Evolutionary conservation across 1,284 basidiomycete species (phyloP).

Genomic region (Malassezia yamatoensis): DNA sequence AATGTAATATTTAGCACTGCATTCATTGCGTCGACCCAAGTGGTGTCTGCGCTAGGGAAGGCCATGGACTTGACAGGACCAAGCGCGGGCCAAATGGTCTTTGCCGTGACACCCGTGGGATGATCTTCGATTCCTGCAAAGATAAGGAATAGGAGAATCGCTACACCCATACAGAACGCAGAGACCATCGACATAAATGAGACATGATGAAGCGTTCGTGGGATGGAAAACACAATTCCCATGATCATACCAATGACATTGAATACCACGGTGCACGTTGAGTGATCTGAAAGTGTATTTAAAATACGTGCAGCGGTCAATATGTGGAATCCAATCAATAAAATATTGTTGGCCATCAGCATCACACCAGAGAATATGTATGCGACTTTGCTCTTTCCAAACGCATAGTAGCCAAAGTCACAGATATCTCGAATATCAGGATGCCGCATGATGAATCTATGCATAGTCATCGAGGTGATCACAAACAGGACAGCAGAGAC

Average conservation of each 20-base stretch:
- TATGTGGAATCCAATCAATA: constrained; percentile 31
- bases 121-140: constrained; percentile 4
- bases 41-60: constrained; percentile 50
- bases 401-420: constrained; percentile 57
- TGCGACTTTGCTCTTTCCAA: constrained; percentile 52
- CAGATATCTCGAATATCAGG: constrained; percentile 56
- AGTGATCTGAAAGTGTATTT: constrained; percentile 57
- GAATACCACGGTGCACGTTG: constrained; percentile 56
- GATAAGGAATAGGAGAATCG: constrained; percentile 31
- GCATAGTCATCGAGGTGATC: constrained; percentile 49
- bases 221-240: constrained; percentile 31
- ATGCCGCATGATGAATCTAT: constrained; percentile 57
- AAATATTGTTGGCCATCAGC: constrained; percentile 38
- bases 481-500: constrained; percentile 30
- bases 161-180: constrained; percentile 35
- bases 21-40: constrained; percentile 55
- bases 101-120: not conserved
- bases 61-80: constrained; percentile 29
- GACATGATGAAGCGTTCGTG: constrained; percentile 36
- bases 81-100: not conserved
- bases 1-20: constrained; percentile 53
- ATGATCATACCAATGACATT: constrained; percentile 47
- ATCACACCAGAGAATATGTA: constrained; percentile 50
- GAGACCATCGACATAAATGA: constrained; percentile 34
- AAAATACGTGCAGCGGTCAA: constrained; percentile 49